Percentiles rank a stretch among this genome's conserved stretches.
phyloP scores from a whole-genome alignment of 148 eudicot species.

The Arctostaphylos glauca region DNA sequence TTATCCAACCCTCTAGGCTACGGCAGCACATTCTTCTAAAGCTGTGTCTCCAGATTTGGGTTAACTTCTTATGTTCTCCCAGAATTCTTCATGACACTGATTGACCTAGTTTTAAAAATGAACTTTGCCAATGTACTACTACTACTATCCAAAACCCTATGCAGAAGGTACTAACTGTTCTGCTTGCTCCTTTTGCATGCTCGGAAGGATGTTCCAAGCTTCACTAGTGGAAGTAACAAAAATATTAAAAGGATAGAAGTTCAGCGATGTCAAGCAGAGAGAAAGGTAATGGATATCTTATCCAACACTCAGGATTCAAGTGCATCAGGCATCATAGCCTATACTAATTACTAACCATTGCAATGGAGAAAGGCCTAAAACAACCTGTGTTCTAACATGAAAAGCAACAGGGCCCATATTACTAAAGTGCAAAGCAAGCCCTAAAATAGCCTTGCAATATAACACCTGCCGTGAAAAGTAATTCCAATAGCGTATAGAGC shows the following conservation, averaged over 20 bases:
- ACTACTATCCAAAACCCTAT: background rate
- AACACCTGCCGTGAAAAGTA: no score
- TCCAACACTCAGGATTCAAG: no score
- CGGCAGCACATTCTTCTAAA: background rate
- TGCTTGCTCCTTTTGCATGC: background rate
- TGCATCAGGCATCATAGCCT: no score
- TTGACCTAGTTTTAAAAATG: background rate
- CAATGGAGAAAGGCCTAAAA: no score
- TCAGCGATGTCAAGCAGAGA: background rate
- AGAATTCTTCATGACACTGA: background rate
- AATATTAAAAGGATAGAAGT: background rate
- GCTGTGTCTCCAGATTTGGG: background rate
- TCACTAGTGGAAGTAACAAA: background rate
- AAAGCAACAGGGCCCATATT: no score
- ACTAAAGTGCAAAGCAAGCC: no score
- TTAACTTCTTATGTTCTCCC: background rate
- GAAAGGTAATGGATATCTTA: no score
- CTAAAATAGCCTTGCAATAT: no score
- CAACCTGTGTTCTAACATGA: no score
- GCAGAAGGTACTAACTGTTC: background rate
- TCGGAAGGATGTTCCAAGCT: background rate
- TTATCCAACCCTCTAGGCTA: background rate
- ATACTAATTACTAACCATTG: no score
- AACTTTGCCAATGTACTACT: background rate
- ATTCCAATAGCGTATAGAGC: no score